Evolutionary conservation across 169 alveolate species (phyloP), one percentile per base, ranked within the genome.

Genomic region (Cyclospora cayetanensis): DNA sequence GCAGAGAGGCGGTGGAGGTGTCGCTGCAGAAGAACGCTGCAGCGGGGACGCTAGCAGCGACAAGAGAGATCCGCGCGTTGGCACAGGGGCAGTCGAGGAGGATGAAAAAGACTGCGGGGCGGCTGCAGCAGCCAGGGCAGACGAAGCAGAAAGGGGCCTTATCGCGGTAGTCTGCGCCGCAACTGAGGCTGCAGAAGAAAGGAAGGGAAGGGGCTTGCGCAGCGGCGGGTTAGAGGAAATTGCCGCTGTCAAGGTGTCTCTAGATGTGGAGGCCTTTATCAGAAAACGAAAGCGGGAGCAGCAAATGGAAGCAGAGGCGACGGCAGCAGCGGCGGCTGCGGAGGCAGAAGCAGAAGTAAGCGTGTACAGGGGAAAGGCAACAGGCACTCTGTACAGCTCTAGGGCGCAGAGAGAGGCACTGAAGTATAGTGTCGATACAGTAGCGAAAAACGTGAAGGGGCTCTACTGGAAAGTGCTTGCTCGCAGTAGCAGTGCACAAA

Each of bases 311-410:
- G 55, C 41, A 37, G 76, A 46, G 25, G 86, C 86, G 29, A 66
- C 86, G 43, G 68, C 63, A 43, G 86, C 86, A n/a, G 86, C 86
- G 0, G 86, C 86, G 7, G 86, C 86, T n/a, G 86, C 86, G n/a
- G 86, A 63, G n/a, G 86, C 85, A 41, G 89, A 42, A 25, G 90
- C 90, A 25, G 90, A 9, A 50, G 60, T 50, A 50, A 18, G 25
- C 9, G 18, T 9, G 18, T 9, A 18, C 60, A 50, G 18, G 9
- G 60, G 60, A 50, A 18, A 18, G 18, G 60, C 60, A 50, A 50
- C 60, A 50, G 60, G 18, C 60, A 11, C 9, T 50, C 9, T 50
- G 18, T 11, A 18, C 18, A 50, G 18, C 60, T 50, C 60, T 9
- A 9, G 18, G 60, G 18, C 60, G 18, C 25, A 50, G 60, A 50